These are phyloP conservation scores for Salvia splendens DNA, from an alignment of 257 asterid genomes.

Conservation along the genomic window DNA sequence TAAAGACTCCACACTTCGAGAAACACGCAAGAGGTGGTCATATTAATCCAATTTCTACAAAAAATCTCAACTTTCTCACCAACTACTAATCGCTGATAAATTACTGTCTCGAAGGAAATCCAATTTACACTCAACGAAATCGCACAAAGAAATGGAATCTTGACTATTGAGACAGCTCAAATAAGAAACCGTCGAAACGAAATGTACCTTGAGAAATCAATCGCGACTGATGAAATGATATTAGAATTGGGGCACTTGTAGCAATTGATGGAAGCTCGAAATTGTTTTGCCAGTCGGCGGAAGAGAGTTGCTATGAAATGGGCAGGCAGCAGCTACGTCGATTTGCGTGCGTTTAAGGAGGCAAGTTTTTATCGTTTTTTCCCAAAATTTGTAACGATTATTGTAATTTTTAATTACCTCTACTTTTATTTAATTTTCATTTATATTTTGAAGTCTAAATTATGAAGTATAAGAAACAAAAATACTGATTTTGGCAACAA, in stretches of 20 bases:
- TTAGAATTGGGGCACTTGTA: conserved; percentile 13
- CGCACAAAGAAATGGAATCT: conserved; percentile 20
- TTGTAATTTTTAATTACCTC: not conserved
- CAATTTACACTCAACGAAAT: conserved; percentile 17
- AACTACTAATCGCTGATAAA: conserved; percentile 17
- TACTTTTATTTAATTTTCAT: too few relatives aligned
- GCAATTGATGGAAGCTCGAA: conserved; percentile 8
- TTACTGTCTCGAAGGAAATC: not conserved
- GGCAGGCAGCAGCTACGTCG: conserved; percentile 11
- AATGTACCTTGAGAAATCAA: conserved; percentile 34
- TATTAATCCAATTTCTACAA: conserved; percentile 24
- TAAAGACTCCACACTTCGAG: conserved; percentile 21
- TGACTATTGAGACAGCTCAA: not conserved
- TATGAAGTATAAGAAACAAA: too few relatives aligned
- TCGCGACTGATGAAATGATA: conserved; percentile 19
- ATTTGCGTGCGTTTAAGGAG: conserved; percentile 27
- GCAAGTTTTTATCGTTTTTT: conserved; percentile 21
- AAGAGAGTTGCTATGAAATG: not conserved
- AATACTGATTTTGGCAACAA: too few relatives aligned
- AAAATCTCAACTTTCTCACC: conserved; percentile 38
- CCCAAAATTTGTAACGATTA: not conserved
- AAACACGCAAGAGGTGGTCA: not conserved
- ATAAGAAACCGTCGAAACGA: not conserved
- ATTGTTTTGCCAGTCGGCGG: conserved; percentile 21
- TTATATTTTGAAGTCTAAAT: too few relatives aligned